Base-by-base conservation (phyloP, 73 alveolate species). In the Paramecium biaurelia region DNA sequence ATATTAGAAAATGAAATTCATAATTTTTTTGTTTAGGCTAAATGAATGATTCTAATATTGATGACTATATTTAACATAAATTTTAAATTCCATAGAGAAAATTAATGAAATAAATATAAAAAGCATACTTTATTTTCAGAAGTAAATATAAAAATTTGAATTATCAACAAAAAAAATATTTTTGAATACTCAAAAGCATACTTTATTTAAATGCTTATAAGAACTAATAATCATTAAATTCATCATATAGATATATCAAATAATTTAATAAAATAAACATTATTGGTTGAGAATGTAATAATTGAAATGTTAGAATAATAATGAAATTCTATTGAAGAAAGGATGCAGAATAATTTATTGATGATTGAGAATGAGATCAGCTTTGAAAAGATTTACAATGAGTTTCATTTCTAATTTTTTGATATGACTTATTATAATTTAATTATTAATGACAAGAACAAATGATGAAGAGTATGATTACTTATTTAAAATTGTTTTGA, bases 401-500 rank as follows among this genome's bases (percentile, higher is more conserved):
- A 4, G 15, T 53, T 53, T 53, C 26, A 7, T 18, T 53, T 53
- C 34, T 5, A 18, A 53, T n/a, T 49, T 1, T 49, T 49, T 15
- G 68, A 18, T 53, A 53, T 49, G 63, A 49, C 10, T 18, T 53
- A 53, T 53, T 53, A 53, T 53, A 53, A 53, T 70, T 20, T 18
- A 41, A 63, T 58, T 59, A 86, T 76, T 43, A 89, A 89, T 89
- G 94, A 42, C 94, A 0, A 68, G 85, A 70, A 38, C 72, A 47
- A 70, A 43, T 85, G 94, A 89, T 70, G 94, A 89, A 37, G 94
- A 89, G 6, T 89, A 89, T 72, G 94, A 89, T 70, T 89, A 20
- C 57, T 82, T 89, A 47, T 89, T 89, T 26, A 89, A 89, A 56
- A 89, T 89, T 34, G 94, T 89, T 42, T 53, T 89, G 28, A 89